Conservation (phyloP, 345 rosid species). For the Cochlearia excelsa region DNA sequence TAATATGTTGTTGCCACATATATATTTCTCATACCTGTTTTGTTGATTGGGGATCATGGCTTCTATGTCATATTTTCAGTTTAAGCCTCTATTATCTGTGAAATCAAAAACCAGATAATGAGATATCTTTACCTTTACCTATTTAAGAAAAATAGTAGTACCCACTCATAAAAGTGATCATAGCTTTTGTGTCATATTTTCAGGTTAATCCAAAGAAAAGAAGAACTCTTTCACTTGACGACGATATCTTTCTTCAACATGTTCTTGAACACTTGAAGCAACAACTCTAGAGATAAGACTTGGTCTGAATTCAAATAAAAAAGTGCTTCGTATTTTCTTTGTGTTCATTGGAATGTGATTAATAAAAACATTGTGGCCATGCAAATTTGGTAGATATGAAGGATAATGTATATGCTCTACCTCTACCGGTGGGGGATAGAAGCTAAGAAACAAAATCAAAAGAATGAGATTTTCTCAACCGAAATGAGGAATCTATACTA, state of each 20-base stretch:
- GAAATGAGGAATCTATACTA: constrained; percentile 20
- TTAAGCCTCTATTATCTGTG: no score
- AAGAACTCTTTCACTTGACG: constrained; percentile 62
- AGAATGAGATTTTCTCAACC: constrained; percentile 21
- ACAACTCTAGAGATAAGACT: constrained; percentile 40
- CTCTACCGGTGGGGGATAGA: constrained; percentile 31
- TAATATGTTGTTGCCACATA: no score
- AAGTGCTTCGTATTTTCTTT: neutral
- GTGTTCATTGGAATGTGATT: neutral
- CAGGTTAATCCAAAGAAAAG: constrained; percentile 40
- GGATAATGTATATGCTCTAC: constrained; percentile 26
- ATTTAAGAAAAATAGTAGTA: no score
- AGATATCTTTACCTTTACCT: no score
- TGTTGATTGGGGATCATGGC: no score
- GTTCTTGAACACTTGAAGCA: constrained; percentile 31
- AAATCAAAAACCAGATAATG: no score
- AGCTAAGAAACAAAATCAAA: constrained; percentile 24
- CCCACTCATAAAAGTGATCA: no score
- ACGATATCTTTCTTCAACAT: constrained; percentile 49
- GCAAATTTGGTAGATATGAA: constrained; percentile 41
- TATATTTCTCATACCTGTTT: no score
- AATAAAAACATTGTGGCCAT: neutral
- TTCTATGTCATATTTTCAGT: no score
- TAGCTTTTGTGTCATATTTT: no score
- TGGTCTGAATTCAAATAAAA: neutral